These are phyloP conservation scores for Chaetomiaceae sp. DNA, from an alignment of 2,329 filamentous ascomycete genomes.

Conservation along the genomic window DNA sequence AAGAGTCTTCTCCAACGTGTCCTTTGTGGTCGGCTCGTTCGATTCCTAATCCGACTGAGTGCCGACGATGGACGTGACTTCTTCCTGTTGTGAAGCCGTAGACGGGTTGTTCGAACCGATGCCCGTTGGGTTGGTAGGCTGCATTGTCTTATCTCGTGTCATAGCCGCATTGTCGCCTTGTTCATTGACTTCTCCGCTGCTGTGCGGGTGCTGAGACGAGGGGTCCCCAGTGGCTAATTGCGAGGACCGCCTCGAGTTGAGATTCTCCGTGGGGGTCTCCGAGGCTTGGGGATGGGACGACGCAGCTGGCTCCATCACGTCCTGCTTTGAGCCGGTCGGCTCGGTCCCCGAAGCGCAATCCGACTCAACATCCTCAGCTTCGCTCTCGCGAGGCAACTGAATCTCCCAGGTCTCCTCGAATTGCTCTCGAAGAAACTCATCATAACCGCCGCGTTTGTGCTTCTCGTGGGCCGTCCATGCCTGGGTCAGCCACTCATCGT, in stretches of 20 bases:
- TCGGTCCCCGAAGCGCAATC: background rate
- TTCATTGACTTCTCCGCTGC: background rate
- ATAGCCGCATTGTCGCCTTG: background rate
- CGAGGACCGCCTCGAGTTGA: background rate
- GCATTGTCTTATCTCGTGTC: background rate
- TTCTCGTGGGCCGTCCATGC: conserved; percentile 50
- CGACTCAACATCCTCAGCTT: conserved; percentile 12
- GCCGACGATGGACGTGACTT: background rate
- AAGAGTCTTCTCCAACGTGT: background rate
- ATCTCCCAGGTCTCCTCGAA: conserved; percentile 48
- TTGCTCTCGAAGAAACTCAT: conserved; percentile 41
- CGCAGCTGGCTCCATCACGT: background rate
- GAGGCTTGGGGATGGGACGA: background rate
- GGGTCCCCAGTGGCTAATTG: no score
- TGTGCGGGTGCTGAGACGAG: background rate
- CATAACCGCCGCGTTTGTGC: conserved; percentile 47
- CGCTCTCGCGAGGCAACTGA: conserved; percentile 36
- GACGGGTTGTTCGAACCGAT: background rate
- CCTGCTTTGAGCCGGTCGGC: no score
- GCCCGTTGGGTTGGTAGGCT: background rate
- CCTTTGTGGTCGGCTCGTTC: background rate
- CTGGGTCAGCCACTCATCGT: conserved; percentile 48
- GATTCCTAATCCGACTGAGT: background rate
- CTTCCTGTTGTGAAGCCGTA: background rate
- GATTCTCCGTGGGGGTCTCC: background rate